phyloP scores from a whole-genome alignment of 2,329 filamentous ascomycete genomes.

The Talaromyces sp. region DNA sequence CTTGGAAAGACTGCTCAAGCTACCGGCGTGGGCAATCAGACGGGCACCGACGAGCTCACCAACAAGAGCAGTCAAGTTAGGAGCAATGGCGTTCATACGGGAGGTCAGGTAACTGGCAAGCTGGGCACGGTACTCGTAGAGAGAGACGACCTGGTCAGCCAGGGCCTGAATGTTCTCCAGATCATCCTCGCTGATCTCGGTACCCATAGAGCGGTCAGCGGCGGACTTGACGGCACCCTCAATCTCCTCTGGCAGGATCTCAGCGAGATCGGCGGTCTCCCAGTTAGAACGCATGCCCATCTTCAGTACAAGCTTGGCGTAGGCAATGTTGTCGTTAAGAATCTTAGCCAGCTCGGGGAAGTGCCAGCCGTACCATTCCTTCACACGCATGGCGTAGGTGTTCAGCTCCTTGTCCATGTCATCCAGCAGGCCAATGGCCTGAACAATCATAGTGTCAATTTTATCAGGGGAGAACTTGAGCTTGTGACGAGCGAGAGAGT shows the following conservation, averaged over 20 bases:
- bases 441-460: slow-evolving; percentile 99
- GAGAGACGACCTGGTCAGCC: slow-evolving; percentile 89
- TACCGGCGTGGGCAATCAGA: slow-evolving; percentile 92
- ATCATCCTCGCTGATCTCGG: slow-evolving; percentile 91
- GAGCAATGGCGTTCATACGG: slow-evolving; percentile 95
- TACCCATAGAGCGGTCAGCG: slow-evolving; percentile 97
- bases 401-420: slow-evolving; percentile 99
- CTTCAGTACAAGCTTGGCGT: slow-evolving; percentile 81
- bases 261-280: slow-evolving; percentile 74
- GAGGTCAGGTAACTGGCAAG: slow-evolving; percentile 86
- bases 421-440: slow-evolving; percentile 90
- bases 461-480: slow-evolving; percentile 98
- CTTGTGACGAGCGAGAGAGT: slow-evolving; percentile 96
- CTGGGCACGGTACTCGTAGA: slow-evolving; percentile 86
- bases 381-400: slow-evolving; percentile 97
- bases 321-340: slow-evolving; percentile 94
- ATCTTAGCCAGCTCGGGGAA: slow-evolving; percentile 98
- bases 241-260: slow-evolving; percentile 93
- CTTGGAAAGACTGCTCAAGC: slow-evolving; percentile 92
- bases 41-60: slow-evolving; percentile 93
- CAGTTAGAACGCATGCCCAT: slow-evolving; percentile 88
- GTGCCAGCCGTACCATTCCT: slow-evolving; percentile 99
- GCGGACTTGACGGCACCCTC: slow-evolving; percentile 89
- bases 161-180: slow-evolving; percentile 88
- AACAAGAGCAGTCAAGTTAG: slow-evolving; percentile 90